phyloP scores from a whole-genome alignment of 75 land plant genomes.

The Sequoia sempervirens region DNA sequence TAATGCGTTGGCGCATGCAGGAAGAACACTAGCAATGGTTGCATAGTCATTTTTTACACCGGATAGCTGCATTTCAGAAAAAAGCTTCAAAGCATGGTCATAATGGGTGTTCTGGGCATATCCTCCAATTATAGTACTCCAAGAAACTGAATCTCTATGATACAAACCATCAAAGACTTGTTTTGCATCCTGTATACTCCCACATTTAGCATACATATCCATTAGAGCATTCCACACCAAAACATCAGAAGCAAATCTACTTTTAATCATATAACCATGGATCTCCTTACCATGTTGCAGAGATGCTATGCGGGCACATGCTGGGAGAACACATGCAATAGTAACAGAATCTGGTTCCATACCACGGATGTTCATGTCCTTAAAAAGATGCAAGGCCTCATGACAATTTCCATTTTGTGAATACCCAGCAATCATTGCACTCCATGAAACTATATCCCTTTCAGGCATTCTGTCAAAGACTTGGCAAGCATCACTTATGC shows the following conservation, averaged over 20 bases:
- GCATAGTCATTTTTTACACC: slow-evolving; percentile 31
- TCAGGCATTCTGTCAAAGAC: slow-evolving; percentile 33
- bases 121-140: slow-evolving; percentile 29
- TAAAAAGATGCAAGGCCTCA: slow-evolving; percentile 35
- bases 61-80: slow-evolving; percentile 32
- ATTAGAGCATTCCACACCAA: slow-evolving; percentile 48
- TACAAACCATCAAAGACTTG: not conserved
- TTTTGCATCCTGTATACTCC: not conserved
- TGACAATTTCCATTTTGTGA: slow-evolving; percentile 37
- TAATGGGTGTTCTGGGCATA: slow-evolving; percentile 38
- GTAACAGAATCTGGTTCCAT: slow-evolving; percentile 40
- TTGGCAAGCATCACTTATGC: slow-evolving; percentile 28
- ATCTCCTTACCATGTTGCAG: slow-evolving; percentile 43
- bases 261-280: slow-evolving; percentile 51
- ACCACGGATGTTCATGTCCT: slow-evolving; percentile 21
- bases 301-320: slow-evolving; percentile 37
- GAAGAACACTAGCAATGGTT: slow-evolving; percentile 22
- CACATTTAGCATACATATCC: slow-evolving; percentile 41
- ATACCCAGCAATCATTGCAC: slow-evolving; percentile 51
- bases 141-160: not conserved
- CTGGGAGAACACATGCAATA: slow-evolving; percentile 24
- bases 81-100: slow-evolving; percentile 24
- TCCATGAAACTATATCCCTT: slow-evolving; percentile 51
- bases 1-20: slow-evolving; percentile 19
- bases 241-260: slow-evolving; percentile 39